A percentile compares a stretch with the other conserved stretches of the same genome.
Evolutionary conservation across 2,329 filamentous ascomycete genomes (phyloP).

Genomic region (Mycosphaerella sp.): DNA sequence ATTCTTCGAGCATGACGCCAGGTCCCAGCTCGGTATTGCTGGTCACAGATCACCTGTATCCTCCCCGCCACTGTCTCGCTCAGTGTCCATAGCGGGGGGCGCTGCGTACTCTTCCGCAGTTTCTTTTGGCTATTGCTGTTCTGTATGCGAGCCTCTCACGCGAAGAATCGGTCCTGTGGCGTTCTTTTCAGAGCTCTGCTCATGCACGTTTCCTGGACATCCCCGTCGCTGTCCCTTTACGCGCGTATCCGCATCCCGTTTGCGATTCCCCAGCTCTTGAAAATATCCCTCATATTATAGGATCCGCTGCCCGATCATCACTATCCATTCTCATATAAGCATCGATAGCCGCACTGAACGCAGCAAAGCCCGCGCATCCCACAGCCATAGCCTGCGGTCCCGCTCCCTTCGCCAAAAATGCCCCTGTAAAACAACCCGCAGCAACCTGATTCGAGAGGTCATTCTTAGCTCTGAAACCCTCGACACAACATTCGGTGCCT

Average conservation of each 20-base stretch:
- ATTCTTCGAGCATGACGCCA: neutral
- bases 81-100: too few species aligned
- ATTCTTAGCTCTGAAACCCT: conserved; percentile 88
- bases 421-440: conserved; percentile 86
- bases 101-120: too few species aligned
- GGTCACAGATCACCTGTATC: neutral
- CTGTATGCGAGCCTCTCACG: too few species aligned
- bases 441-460: conserved; percentile 81
- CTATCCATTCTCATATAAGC: conserved; percentile 74
- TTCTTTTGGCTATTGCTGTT: too few species aligned
- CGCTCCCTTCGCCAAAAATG: conserved; percentile 75
- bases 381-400: conserved; percentile 83
- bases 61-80: neutral
- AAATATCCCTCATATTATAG: conserved; percentile 29
- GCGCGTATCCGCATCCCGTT: neutral
- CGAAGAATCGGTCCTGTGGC: too few species aligned
- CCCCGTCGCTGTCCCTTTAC: neutral
- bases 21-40: neutral
- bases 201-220: neutral
- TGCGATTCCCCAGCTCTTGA: neutral
- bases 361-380: conserved; percentile 89
- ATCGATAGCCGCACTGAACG: conserved; percentile 88
- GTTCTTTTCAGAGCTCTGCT: too few species aligned
- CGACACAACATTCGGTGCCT: conserved; percentile 92
- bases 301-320: conserved; percentile 33